These are phyloP conservation scores for Tricholoma sp. DNA, from an alignment of 768 basidiomycete species.

Conservation along the genomic window DNA sequence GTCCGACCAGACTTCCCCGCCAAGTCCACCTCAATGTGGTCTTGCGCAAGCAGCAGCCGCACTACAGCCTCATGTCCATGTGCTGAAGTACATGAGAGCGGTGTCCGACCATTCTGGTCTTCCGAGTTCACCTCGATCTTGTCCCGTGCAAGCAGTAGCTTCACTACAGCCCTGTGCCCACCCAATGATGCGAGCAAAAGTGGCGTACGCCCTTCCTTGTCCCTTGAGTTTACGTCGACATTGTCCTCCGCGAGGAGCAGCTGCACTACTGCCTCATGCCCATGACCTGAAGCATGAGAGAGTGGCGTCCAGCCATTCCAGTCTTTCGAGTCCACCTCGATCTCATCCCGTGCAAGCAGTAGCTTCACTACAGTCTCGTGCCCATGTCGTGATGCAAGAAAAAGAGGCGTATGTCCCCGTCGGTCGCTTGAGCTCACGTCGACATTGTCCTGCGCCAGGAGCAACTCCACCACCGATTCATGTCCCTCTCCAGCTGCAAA, in stretches of 20 bases:
- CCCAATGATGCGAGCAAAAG: neutral
- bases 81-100: too few relatives aligned
- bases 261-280: neutral
- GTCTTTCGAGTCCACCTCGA: neutral
- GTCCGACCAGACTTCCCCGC: too few relatives aligned
- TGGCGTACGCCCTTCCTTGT: neutral
- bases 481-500: neutral
- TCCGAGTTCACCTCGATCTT: neutral
- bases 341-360: neutral
- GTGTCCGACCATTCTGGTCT: too few relatives aligned
- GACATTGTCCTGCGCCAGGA: neutral
- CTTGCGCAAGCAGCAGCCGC: too few relatives aligned
- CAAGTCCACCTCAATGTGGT: too few relatives aligned
- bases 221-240: neutral
- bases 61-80: too few relatives aligned
- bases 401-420: too few relatives aligned
- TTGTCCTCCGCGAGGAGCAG: neutral
- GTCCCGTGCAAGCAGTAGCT: neutral
- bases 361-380: neutral
- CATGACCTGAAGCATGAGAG: neutral
- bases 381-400: neutral
- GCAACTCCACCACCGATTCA: neutral
- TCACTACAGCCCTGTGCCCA: neutral
- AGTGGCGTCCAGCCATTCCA: neutral
- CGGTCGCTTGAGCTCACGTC: neutral